Evolutionary conservation across 129 eudicot species (phyloP).

Genomic region (Pulicaria dysenterica): DNA sequence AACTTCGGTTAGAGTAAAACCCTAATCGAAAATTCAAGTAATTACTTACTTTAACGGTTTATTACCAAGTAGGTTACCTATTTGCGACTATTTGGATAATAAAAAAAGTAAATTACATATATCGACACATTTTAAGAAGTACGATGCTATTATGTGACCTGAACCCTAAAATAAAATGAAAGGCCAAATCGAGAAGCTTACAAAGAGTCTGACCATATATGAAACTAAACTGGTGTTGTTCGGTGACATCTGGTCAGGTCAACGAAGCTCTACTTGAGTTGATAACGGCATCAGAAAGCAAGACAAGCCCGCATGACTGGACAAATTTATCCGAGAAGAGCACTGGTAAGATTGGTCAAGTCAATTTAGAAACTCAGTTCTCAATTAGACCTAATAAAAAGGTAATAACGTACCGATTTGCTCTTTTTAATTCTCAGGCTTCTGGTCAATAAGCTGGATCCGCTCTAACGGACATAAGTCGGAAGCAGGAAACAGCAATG

Average conservation of each 20-base stretch:
- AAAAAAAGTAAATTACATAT: too few relatives aligned
- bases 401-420: neutral
- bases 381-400: constrained; percentile 1
- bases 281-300: constrained; percentile 73
- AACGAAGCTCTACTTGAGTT: constrained; percentile 81
- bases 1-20: too few relatives aligned
- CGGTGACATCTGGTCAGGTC: constrained; percentile 51
- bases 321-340: constrained; percentile 65
- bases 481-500: constrained; percentile 39
- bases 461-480: constrained; percentile 35
- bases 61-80: too few relatives aligned
- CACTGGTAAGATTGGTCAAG: constrained; percentile 53
- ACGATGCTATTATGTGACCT: too few relatives aligned
- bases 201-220: constrained; percentile 15
- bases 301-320: constrained; percentile 75
- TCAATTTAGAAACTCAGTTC: constrained; percentile 12
- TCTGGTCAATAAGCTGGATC: constrained; percentile 38
- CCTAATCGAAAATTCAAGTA: too few relatives aligned
- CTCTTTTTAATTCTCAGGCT: constrained; percentile 43
- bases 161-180: too few relatives aligned
- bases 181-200: constrained; percentile 20
- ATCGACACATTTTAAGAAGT: too few relatives aligned
- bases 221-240: constrained; percentile 16
- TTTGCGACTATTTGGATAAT: too few relatives aligned
- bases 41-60: too few relatives aligned